Percentiles rank a stretch among this genome's conserved stretches.
Conservation (phyloP, 2,329 filamentous ascomycete genomes). For the Fusarium illudens region DNA sequence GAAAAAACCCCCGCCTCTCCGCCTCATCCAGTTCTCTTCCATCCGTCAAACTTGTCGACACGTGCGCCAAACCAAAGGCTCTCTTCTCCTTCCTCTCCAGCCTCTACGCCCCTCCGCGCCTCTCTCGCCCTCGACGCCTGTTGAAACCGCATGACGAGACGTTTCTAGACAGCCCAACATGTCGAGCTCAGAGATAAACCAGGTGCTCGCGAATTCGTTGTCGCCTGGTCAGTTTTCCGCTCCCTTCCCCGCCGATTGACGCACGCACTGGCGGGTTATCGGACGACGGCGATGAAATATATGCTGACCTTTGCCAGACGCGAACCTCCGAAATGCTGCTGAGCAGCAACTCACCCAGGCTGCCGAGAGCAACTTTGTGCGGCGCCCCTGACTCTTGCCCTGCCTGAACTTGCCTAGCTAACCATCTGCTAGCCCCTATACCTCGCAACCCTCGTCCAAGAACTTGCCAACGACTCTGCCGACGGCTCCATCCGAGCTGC, state of each 20-base stretch:
- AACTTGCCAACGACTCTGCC: slow-evolving; percentile 90
- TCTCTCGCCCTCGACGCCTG: slow-evolving; percentile 37
- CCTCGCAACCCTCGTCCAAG: slow-evolving; percentile 88
- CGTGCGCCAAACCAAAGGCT: slow-evolving; percentile 42
- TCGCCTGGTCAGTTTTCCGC: slow-evolving; percentile 77
- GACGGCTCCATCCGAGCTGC: slow-evolving; percentile 88
- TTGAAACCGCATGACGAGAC: slow-evolving; percentile 51
- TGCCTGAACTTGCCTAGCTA: slow-evolving; percentile 41
- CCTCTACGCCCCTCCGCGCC: slow-evolving; percentile 15
- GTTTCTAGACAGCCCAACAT: slow-evolving; percentile 58
- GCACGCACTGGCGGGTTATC: slow-evolving; percentile 4
- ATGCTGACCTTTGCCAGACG: slow-evolving; percentile 69
- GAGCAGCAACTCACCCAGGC: slow-evolving; percentile 95
- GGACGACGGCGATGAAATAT: slow-evolving; percentile 15
- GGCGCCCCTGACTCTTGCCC: slow-evolving; percentile 42
- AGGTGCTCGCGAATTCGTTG: slow-evolving; percentile 96
- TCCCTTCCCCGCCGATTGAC: slow-evolving; percentile 12
- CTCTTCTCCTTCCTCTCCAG: slow-evolving; percentile 28
- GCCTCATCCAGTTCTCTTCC: slow-evolving; percentile 40
- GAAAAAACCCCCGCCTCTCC: slow-evolving; percentile 44
- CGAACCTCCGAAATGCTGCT: slow-evolving; percentile 85
- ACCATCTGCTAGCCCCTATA: slow-evolving; percentile 77
- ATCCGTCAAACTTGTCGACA: slow-evolving; percentile 44
- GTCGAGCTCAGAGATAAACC: slow-evolving; percentile 91
- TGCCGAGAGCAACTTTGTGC: slow-evolving; percentile 94